Evolutionary conservation across 495 filamentous ascomycete species (phyloP).

Genomic region (Amniculicola lignicola): DNA sequence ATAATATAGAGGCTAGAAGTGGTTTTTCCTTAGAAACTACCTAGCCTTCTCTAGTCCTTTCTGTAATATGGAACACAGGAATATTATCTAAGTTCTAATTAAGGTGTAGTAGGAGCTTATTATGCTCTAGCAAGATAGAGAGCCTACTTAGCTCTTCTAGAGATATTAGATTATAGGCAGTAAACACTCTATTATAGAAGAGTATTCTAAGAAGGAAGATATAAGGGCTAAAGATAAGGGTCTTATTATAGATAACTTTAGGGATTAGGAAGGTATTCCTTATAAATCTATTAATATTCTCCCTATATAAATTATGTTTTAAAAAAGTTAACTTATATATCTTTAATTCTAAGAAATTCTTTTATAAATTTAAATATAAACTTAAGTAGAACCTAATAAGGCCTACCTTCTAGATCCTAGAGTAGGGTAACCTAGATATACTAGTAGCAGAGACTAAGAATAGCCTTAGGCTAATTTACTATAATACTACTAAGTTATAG

Average conservation of each 20-base stretch:
- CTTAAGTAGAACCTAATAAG: constrained; percentile 39
- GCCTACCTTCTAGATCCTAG: constrained; percentile 38
- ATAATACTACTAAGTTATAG: constrained; percentile 36
- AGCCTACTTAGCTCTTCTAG: not conserved
- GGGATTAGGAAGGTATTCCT: not conserved
- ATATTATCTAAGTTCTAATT: constrained; percentile 25
- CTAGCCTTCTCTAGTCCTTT: constrained; percentile 33
- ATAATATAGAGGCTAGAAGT: constrained; percentile 40
- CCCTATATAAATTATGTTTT: not conserved
- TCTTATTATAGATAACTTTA: not conserved
- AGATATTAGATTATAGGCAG: not conserved
- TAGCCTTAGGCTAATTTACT: constrained; percentile 35
- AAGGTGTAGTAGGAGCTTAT: constrained; percentile 17
- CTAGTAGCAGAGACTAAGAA: constrained; percentile 37
- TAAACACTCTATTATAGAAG: not conserved
- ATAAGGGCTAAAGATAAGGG: not conserved
- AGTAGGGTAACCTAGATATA: constrained; percentile 40
- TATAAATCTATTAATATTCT: not conserved
- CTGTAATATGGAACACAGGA: constrained; percentile 3
- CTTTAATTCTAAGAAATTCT: constrained; percentile 38
- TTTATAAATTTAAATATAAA: constrained; percentile 44
- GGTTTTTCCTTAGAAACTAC: constrained; percentile 39
- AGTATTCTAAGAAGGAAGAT: not conserved
- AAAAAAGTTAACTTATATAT: constrained; percentile 21
- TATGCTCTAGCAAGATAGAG: not conserved